Evolutionary conservation across 164 flowering plant species (phyloP).

Genomic region (Euptelea pleiosperma): DNA sequence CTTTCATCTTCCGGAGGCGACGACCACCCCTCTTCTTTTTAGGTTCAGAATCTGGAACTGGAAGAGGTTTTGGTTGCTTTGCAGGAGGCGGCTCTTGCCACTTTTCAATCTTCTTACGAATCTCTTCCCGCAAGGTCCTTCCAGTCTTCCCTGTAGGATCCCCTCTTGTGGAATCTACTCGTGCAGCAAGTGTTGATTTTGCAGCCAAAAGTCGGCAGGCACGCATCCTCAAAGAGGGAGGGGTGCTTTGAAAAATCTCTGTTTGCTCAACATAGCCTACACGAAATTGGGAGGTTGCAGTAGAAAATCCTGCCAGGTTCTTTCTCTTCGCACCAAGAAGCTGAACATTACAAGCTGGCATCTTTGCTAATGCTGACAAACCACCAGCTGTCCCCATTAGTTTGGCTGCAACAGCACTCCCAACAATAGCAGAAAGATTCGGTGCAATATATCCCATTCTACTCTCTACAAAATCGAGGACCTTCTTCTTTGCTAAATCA

Average conservation of each 20-base stretch:
- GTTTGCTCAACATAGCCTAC: conserved; percentile 90
- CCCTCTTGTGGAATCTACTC: conserved; percentile 82
- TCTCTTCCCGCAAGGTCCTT: conserved; percentile 63
- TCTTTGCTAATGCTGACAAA: conserved; percentile 75
- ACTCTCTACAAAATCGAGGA: conserved; percentile 90
- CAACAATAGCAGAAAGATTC: conserved; percentile 90
- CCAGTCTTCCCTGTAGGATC: conserved; percentile 84
- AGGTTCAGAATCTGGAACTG: conserved; percentile 98
- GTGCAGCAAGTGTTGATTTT: conserved; percentile 87
- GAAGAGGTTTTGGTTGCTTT: conserved; percentile 93
- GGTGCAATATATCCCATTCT: conserved; percentile 97
- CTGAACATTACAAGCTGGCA: conserved; percentile 99
- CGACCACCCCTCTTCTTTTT: conserved; percentile 98
- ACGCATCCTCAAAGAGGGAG: conserved; percentile 80
- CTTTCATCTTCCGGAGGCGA: conserved; percentile 89
- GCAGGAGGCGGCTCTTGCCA: conserved; percentile 99
- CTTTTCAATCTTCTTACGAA: conserved; percentile 86
- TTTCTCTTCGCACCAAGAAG: conserved; percentile 91
- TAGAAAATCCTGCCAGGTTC: conserved; percentile 88
- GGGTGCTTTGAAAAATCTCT: conserved; percentile 82
- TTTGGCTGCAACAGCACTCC: conserved; percentile 98
- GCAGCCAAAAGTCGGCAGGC: conserved; percentile 83
- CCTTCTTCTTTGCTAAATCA: conserved; percentile 80
- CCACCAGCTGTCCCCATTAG: conserved; percentile 99
- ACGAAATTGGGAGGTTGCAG: conserved; percentile 85